phyloP scores from a whole-genome alignment of 257 asterid species.

The Ophiorrhiza pumila region DNA sequence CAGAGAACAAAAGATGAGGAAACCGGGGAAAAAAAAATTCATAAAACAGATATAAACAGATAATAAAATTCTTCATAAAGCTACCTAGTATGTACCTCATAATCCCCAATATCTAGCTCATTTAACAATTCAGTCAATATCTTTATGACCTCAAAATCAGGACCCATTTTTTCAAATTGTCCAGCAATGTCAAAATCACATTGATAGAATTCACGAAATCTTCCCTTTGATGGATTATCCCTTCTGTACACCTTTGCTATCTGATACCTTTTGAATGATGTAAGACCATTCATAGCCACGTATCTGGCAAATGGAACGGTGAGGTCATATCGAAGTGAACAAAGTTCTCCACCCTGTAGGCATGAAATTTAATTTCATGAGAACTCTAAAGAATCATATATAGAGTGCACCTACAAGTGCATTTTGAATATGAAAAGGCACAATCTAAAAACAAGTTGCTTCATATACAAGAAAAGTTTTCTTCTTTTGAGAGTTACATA shows the following conservation, averaged over 20 bases:
- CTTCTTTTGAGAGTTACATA: background rate
- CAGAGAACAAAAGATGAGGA: background rate
- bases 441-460: background rate
- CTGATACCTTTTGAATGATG: conserved; percentile 91
- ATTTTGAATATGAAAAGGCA: background rate
- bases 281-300: conserved; percentile 86
- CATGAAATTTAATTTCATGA: conserved; percentile 1
- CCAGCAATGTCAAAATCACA: conserved; percentile 97
- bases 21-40: background rate
- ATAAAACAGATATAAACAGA: background rate
- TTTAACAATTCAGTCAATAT: conserved; percentile 83
- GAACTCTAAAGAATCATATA: background rate
- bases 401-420: background rate
- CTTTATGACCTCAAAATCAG: conserved; percentile 86
- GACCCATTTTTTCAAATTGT: conserved; percentile 88
- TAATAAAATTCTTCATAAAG: background rate
- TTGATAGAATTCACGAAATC: conserved; percentile 96
- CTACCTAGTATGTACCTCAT: conserved; percentile 52
- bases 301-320: conserved; percentile 92
- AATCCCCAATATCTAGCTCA: conserved; percentile 86
- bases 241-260: conserved; percentile 94
- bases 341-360: conserved; percentile 97
- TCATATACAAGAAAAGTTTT: background rate
- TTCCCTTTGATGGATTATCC: conserved; percentile 95
- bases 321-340: conserved; percentile 94